These are phyloP conservation scores for Nitzschia inconspicua DNA, from an alignment of 108 stramenopile genomes.

Conservation along the genomic window DNA sequence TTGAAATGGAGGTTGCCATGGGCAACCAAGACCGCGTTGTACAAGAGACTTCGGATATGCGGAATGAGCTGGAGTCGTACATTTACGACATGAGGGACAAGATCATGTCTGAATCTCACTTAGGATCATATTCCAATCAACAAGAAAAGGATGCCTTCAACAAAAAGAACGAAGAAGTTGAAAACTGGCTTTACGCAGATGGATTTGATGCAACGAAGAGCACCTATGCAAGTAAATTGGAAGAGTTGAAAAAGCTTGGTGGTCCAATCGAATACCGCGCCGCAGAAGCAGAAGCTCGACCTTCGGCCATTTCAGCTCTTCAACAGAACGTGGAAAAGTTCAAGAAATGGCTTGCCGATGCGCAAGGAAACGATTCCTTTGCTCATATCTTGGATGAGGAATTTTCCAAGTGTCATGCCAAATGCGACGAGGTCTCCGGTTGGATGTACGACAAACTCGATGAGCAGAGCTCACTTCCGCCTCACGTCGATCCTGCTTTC, in stretches of 20 bases:
- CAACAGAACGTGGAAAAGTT: constrained; percentile 81
- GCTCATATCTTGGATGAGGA: constrained; percentile 93
- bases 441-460: constrained; percentile 94
- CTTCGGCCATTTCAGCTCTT: constrained; percentile 63
- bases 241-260: constrained; percentile 82
- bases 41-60: constrained; percentile 93
- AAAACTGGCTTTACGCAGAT: constrained; percentile 99
- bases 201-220: constrained; percentile 97
- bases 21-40: constrained; percentile 86
- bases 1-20: constrained; percentile 87
- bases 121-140: constrained; percentile 80
- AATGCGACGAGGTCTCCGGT: constrained; percentile 63
- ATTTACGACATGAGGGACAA: constrained; percentile 98
- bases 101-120: constrained; percentile 73
- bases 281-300: constrained; percentile 69
- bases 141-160: constrained; percentile 76
- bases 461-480: constrained; percentile 78
- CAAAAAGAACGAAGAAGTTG: constrained; percentile 65
- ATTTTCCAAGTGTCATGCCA: constrained; percentile 62
- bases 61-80: constrained; percentile 98
- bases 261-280: constrained; percentile 86
- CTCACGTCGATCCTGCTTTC: constrained; percentile 79
- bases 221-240: constrained; percentile 85
- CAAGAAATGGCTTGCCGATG: constrained; percentile 79
- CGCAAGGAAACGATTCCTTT: constrained; percentile 71